Evolutionary conservation across 352 stramenopile species (phyloP), one percentile per base, ranked within the genome.

Genomic region (Globisporangium perplexum): DNA sequence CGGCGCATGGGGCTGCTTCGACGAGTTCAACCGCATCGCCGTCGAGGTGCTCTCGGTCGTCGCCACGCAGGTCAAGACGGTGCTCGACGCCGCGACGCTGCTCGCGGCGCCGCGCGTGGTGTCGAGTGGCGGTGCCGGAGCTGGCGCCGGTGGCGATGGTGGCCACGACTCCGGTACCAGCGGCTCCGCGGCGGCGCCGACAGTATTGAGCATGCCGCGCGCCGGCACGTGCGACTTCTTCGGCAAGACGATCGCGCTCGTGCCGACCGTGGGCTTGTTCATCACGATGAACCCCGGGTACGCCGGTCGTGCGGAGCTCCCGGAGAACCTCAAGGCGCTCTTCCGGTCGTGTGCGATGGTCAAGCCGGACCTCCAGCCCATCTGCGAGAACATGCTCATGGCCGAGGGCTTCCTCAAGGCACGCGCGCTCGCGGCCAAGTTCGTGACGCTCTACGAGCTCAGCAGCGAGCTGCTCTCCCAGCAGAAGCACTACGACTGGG

Each of bases 1-100:
- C 35, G 95, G 93, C 30, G 90, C 95, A 4, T 99, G 96, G 96
- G 95, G 95, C 26, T 99, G 96, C 64, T 99, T 99, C 59, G 96
- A 98, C 62, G 95, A 98, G 61, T 99, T 99, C 76, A 99, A 99
- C 67, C 92, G 96, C 30, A 99, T 98, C 65, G 94, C 89, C 8
- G 96, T 98, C 35, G 95, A 98, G 68, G 96, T 98, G 12, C 64
- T 98, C 7, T 97, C 84, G 1, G 93, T 98, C 15, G 94, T 98
- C 14, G 93, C 93, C 17, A 98, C 94, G 3, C 96, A 99, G 57
- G 94, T 99, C n/a, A 98, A 98, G 62, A 98, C 93, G 0, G 93
- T 99, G 24, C 75, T 98, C 56, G 95, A 99, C 67, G 90, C 92
- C 1, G 59, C 68, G 31, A 38, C 66, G 30, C 58, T 64, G 26